phyloP scores from a whole-genome alignment of 2,329 filamentous ascomycete genomes.

The Calonectria hawksworthii region DNA sequence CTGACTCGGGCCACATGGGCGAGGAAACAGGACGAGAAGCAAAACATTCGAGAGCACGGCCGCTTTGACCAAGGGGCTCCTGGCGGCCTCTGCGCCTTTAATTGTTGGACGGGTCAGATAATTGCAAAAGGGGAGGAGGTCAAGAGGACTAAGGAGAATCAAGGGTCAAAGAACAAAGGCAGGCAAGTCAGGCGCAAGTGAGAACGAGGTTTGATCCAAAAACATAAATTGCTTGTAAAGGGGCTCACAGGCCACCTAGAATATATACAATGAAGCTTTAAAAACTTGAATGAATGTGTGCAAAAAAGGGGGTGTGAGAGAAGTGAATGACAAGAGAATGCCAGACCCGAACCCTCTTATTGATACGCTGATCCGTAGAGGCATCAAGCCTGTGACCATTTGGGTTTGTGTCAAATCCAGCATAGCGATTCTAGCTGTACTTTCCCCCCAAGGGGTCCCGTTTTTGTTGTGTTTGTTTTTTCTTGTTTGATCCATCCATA shows the following conservation, averaged over 20 bases:
- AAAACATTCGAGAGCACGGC: background rate
- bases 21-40: background rate
- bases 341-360: slow-evolving; percentile 45
- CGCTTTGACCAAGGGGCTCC: background rate
- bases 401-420: slow-evolving; percentile 29
- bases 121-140: background rate
- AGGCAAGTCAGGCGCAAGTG: background rate
- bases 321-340: slow-evolving; percentile 45
- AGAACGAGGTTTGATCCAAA: slow-evolving; percentile 17
- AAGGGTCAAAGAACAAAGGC: background rate
- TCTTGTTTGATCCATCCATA: slow-evolving; percentile 32
- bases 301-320: slow-evolving; percentile 47
- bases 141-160: background rate
- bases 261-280: slow-evolving; percentile 47
- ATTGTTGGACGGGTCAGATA: background rate
- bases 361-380: slow-evolving; percentile 32
- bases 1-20: background rate
- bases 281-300: slow-evolving; percentile 29
- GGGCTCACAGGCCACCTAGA: slow-evolving; percentile 27
- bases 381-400: slow-evolving; percentile 44
- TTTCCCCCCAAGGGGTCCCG: slow-evolving; percentile 28
- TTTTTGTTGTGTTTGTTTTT: slow-evolving; percentile 34
- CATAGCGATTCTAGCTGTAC: slow-evolving; percentile 29
- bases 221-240: slow-evolving; percentile 28
- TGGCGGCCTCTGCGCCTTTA: slow-evolving; percentile 6